Evolutionary conservation across 495 filamentous ascomycete genomes (phyloP), one percentile per base, ranked within the genome.

Genomic region (Pseudotulostoma volvatum): DNA sequence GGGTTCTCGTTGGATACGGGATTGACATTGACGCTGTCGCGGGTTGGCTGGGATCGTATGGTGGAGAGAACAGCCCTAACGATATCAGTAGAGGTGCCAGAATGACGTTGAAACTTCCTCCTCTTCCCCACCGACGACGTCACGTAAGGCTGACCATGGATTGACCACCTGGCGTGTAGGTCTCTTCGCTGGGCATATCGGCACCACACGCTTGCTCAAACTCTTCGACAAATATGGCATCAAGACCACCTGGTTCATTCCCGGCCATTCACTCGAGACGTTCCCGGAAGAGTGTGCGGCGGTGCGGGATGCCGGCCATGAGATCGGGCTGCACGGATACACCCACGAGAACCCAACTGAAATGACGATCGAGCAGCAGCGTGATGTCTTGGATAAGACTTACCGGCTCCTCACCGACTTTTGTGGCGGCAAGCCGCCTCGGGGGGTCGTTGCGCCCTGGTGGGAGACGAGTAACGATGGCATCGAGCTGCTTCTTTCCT

Each of bases 211-310:
- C 7, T 59, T 88, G 2, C 67, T 88, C 7, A 83, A 80, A 44
- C 54, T 88, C 1, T 82, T 85, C 52, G 66, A 75, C 5, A 84
- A 82, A 52, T 79, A 84, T 65, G 71, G 76, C 41, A 88, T 88
- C 61, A 85, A 81, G 56, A 71, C 77, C 9, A 82, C 80, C 4
- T 86, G 78, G 76, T 86, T 88, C 55, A 84, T 88, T 42, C 81
- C 81, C 0, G 81, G 80, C 0, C 81, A 88, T 54, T 77, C 73
- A 0, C 68, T 88, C 11, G 81, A 88, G 43, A 83, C 68, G 9
- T 86, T 85, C 49, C 81, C 80, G 0, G 77, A 81, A 49, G 78
- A 84, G 48, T 81, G 76, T 47, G 71, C 73, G 18, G 67, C 72
- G 60, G 67, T 88, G 19, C 66, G 76, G n/a, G 81, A 86, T 41